Percentiles rank a stretch among this genome's conserved stretches.
Evolutionary conservation across 495 filamentous ascomycete species (phyloP).

Genomic region (Aspergillus bridgeri): DNA sequence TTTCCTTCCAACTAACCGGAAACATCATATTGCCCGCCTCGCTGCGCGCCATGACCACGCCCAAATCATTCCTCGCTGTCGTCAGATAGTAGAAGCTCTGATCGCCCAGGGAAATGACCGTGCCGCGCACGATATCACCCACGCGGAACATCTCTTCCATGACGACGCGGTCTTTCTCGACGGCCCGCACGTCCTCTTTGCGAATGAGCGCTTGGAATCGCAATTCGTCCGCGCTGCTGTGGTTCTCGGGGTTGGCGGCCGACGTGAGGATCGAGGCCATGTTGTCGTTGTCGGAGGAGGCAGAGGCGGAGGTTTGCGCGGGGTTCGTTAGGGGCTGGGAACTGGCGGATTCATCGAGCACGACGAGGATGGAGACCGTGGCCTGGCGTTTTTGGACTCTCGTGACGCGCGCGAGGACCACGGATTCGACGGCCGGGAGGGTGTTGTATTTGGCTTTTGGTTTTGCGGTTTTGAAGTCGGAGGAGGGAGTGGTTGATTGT

Average conservation of each 20-base stretch:
- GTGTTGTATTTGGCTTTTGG: constrained; percentile 57
- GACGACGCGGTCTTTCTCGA: constrained; percentile 92
- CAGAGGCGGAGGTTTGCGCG: constrained; percentile 29
- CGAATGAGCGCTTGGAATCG: constrained; percentile 54
- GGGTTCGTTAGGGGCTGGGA: constrained; percentile 38
- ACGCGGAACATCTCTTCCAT: constrained; percentile 89
- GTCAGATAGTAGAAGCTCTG: constrained; percentile 90
- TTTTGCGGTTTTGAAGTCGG: constrained; percentile 20
- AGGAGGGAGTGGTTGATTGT: constrained; percentile 10
- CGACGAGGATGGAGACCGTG: constrained; percentile 74
- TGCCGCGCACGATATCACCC: constrained; percentile 86
- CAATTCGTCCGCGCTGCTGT: constrained; percentile 46
- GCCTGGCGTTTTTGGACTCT: constrained; percentile 81
- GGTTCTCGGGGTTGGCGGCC: constrained; percentile 44
- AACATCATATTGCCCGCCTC: constrained; percentile 86
- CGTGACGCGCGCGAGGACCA: constrained; percentile 79
- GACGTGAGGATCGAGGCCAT: constrained; percentile 43
- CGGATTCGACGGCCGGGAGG: constrained; percentile 73
- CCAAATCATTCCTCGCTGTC: constrained; percentile 85
- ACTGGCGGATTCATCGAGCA: constrained; percentile 50
- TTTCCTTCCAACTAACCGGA: constrained; percentile 93
- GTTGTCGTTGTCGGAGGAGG: constrained; percentile 49
- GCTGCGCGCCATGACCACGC: constrained; percentile 90
- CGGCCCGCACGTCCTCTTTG: constrained; percentile 86
- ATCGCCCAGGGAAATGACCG: constrained; percentile 88